Conservation (phyloP, 352 stramenopile species). For the Phytophthora aleatoria region DNA sequence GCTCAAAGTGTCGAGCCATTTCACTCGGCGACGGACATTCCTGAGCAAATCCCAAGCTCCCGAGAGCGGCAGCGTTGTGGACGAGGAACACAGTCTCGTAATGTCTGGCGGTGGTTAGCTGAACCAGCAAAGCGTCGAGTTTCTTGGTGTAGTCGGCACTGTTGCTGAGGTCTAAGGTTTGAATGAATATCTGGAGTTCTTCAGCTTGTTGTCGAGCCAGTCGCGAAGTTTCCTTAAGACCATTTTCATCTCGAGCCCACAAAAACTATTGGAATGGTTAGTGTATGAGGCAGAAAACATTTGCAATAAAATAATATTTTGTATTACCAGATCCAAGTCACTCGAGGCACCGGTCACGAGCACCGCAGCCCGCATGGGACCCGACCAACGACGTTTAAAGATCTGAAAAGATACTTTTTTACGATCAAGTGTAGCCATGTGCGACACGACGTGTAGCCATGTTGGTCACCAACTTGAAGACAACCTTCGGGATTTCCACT, state of each 20-base stretch:
- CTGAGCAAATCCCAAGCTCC: conserved; percentile 59
- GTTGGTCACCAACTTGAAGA: conserved; percentile 3
- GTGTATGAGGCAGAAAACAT: no score
- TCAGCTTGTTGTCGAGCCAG: conserved; percentile 29
- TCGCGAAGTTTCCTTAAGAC: conserved; percentile 52
- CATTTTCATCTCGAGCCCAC: conserved; percentile 49
- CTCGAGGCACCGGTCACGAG: conserved; percentile 70
- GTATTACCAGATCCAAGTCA: conserved; percentile 56
- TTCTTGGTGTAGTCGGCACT: conserved; percentile 48
- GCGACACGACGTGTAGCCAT: conserved; percentile 12
- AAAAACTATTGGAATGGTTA: not conserved
- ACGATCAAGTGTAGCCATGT: not conserved
- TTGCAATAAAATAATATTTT: not conserved
- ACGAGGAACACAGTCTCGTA: conserved; percentile 63
- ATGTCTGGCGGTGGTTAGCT: conserved; percentile 27
- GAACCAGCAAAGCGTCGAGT: conserved; percentile 42
- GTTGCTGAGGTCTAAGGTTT: conserved; percentile 48
- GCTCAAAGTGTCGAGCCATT: conserved; percentile 64
- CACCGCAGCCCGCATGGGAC: conserved; percentile 42
- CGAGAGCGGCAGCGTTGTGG: conserved; percentile 87
- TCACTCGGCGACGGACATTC: conserved; percentile 52
- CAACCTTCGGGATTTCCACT: conserved; percentile 34
- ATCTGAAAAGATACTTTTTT: conserved; percentile 9
- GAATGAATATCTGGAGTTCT: conserved; percentile 35
- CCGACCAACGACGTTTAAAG: not conserved